Evolutionary conservation across 352 stramenopile species (phyloP), one percentile per base, ranked within the genome.

Genomic region (Pseudoperonospora humuli): DNA sequence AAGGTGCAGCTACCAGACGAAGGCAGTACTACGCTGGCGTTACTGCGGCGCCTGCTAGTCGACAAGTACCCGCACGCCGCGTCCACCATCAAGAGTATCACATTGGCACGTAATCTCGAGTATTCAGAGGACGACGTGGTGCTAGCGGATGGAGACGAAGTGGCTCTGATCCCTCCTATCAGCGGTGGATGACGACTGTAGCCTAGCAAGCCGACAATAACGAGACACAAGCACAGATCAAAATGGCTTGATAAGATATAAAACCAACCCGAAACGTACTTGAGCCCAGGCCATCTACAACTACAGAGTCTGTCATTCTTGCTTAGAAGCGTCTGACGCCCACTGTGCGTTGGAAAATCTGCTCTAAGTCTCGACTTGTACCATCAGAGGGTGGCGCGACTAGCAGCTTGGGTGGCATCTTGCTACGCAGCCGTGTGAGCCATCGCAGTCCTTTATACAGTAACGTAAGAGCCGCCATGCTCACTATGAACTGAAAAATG

Each of bases 81-180:
- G 0, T 44, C 50, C 25, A 64, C 59, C 9, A 72, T 91, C 35
- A 42, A 56, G 25, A 57, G 43, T 39, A 86, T 91, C 57, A 75
- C 76, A 10, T 48, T 91, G 31, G 76, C 79, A 14, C 64, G 61
- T 17, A 91, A 91, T 46, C 63, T 88, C 42, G 76, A 88, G 53
- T 91, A 89, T 50, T 62, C 70, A 10, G 47, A 52, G 5, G 61
- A 80, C 47, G 66, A 85, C 49, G 53, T 49, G 20, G 44, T 26
- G 44, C 54, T 91, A 28, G 37, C 45, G 17, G 56, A 82, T 36
- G 76, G 75, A 47, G 79, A 91, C 61, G 79, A 91, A 52, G 76
- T 91, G 26, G 79, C 79, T 32, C 64, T 88, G 18, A 91, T 88
- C 28, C 79, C 79, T 35, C 79, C 79, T n/a, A 88, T 91, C 55